These are phyloP conservation scores for Inosperma sp. DNA, from an alignment of 768 basidiomycete species.

Conservation along the genomic window DNA sequence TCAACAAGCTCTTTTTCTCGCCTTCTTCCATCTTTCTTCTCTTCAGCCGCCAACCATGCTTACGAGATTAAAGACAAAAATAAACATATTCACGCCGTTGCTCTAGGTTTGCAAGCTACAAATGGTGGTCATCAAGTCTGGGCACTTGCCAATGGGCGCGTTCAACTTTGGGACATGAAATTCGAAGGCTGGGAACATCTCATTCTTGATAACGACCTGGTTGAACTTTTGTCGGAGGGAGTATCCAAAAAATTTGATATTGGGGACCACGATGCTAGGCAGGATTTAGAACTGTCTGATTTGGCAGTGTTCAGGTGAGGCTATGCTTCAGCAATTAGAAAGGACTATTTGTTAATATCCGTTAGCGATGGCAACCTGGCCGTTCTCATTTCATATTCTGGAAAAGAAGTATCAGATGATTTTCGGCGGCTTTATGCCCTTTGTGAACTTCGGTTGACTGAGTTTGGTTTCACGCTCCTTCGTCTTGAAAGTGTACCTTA, in stretches of 20 bases:
- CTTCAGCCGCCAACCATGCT: slow-evolving; percentile 33
- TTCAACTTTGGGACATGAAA: slow-evolving; percentile 70
- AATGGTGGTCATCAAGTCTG: slow-evolving; percentile 54
- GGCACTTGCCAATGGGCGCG: slow-evolving; percentile 59
- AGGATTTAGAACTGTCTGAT: slow-evolving; percentile 75
- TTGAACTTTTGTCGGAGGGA: slow-evolving; percentile 42
- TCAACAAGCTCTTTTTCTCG: slow-evolving; percentile 40
- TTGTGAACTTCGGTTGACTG: slow-evolving; percentile 40
- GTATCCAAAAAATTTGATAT: slow-evolving; percentile 41
- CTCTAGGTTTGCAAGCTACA: slow-evolving; percentile 41
- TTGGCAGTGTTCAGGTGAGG: slow-evolving; percentile 39
- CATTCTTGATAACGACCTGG: slow-evolving; percentile 52
- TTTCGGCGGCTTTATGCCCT: slow-evolving; percentile 66
- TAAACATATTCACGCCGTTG: slow-evolving; percentile 64
- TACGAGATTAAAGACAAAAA: slow-evolving; percentile 39
- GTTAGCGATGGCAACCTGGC: slow-evolving; percentile 49
- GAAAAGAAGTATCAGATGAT: slow-evolving; percentile 43
- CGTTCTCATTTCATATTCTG: slow-evolving; percentile 65
- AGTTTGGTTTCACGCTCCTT: slow-evolving; percentile 42
- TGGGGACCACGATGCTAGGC: slow-evolving; percentile 37
- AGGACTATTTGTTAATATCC: neutral
- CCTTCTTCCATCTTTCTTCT: slow-evolving; percentile 41
- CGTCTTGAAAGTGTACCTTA: slow-evolving; percentile 63
- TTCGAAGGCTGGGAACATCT: slow-evolving; percentile 69
- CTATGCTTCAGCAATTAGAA: neutral